Base-by-base conservation (phyloP, 2,329 filamentous ascomycete genomes). In the Trichoderma sp. region DNA sequence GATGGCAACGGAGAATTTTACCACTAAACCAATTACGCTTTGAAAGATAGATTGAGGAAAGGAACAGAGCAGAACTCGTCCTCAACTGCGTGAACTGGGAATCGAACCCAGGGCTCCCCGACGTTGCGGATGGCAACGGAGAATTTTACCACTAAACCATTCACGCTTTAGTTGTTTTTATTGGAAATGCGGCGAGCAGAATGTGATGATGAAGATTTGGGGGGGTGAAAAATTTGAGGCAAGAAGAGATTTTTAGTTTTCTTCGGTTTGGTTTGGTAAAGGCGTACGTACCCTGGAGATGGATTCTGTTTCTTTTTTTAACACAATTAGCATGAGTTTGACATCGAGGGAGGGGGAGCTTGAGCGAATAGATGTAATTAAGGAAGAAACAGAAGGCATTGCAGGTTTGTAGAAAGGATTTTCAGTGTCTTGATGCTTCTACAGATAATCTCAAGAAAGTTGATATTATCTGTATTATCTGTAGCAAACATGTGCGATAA, bases 1-100 rank as follows among this genome's bases (percentile, higher is more conserved):
- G 37, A 74, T 75, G 74, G 74, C 74, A 75, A 75, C 74, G 74
- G 73, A 75, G 73, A 75, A 75, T 75, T 75, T 75, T 75, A 75
- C 74, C 74, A 75, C 73, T 75, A 75, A 75, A 75, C 74, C 74
- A 75, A 72, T 74, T 66, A 73, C 72, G 72, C 70, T 64, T 13
- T 1, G 54, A 18, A 24, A 55, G 37, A 52, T n/a, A n/a, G n/a
- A n/a, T n/a, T n/a, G 18, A 52, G 16, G 5, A 43, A 16, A 37
- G 13, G 14, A 16, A 39, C 13, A 59, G 39, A 64, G 51, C 60
- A 66, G 69, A 51, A 28, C 10, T 32, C 24, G 11, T 39, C 8
- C 7, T 7, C 11, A n/a, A 1, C 21, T 70, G 70, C 70, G 70
- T 71, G 66, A 71, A 70, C 70, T 71, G 70, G 70, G 70, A 71